Evolutionary conservation across 2,329 filamentous ascomycete species (phyloP).

Genomic region (Fusarium longipes): DNA sequence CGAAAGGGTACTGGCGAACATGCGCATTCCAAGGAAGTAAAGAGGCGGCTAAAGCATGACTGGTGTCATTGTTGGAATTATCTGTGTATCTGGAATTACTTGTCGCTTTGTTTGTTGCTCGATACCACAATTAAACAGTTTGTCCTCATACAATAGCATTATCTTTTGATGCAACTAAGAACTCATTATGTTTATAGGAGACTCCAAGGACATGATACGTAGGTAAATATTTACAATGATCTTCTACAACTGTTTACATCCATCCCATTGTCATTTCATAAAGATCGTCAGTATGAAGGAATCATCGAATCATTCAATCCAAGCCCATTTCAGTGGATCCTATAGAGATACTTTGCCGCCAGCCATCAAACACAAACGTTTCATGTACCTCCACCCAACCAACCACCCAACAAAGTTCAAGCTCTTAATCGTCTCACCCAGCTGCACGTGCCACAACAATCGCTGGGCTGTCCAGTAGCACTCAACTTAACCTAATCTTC

Average conservation of each 20-base stretch:
- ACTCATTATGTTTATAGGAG: neutral
- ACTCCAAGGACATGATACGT: too few species aligned
- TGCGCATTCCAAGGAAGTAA: conserved; percentile 55
- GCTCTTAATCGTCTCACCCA: conserved; percentile 40
- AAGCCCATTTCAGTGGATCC: conserved; percentile 32
- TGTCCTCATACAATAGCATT: neutral
- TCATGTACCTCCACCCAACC: conserved; percentile 37
- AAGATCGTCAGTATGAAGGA: conserved; percentile 11
- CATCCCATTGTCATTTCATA: neutral
- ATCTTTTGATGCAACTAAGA: neutral
- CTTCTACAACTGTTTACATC: neutral
- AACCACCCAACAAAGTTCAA: conserved; percentile 44
- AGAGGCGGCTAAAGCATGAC: neutral
- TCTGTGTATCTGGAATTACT: too few species aligned
- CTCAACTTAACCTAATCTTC: conserved; percentile 35
- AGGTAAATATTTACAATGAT: too few species aligned
- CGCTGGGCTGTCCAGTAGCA: conserved; percentile 22
- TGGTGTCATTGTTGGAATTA: neutral
- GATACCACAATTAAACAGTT: conserved; percentile 17
- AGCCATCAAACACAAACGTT: conserved; percentile 18
- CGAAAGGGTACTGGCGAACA: conserved; percentile 59
- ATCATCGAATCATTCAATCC: conserved; percentile 22
- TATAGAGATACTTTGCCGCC: conserved; percentile 22
- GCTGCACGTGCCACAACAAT: conserved; percentile 44
- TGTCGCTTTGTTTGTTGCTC: conserved; percentile 4